These are phyloP conservation scores for Termitomyces sp. DNA, from an alignment of 768 basidiomycete genomes.

Conservation along the genomic window DNA sequence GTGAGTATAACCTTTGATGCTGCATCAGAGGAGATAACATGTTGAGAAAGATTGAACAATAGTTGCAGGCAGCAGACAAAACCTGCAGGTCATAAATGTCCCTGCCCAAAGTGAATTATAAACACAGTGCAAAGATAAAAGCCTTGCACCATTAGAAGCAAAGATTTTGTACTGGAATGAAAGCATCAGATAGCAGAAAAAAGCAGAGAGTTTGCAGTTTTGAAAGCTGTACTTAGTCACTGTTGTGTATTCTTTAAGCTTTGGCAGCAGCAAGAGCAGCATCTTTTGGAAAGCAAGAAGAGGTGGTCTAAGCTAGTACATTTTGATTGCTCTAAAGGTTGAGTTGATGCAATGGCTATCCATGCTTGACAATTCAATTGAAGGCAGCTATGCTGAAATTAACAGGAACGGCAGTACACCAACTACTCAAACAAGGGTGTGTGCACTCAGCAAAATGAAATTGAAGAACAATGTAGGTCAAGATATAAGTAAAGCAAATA, in stretches of 20 bases:
- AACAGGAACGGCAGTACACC: too few relatives aligned
- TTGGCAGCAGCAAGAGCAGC: background rate
- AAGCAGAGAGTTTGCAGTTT: background rate
- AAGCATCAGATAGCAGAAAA: background rate
- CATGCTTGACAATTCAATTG: too few relatives aligned
- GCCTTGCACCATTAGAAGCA: slow-evolving; percentile 63
- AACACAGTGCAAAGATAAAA: background rate
- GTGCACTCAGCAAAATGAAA: background rate
- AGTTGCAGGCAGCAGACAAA: slow-evolving; percentile 55
- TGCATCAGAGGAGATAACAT: slow-evolving; percentile 40
- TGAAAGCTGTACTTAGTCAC: too few relatives aligned
- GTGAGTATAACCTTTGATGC: too few relatives aligned
- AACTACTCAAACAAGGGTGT: background rate
- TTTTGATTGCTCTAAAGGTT: background rate
- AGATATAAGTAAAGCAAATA: slow-evolving; percentile 6
- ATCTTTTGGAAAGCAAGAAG: too few relatives aligned
- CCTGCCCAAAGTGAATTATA: slow-evolving; percentile 32
- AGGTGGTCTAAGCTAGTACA: background rate
- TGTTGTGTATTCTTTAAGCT: background rate
- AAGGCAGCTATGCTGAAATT: too few relatives aligned
- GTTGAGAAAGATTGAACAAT: slow-evolving; percentile 65
- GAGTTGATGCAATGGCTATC: background rate
- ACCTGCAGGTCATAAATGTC: slow-evolving; percentile 70
- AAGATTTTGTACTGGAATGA: slow-evolving; percentile 24
- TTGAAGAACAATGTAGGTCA: too few relatives aligned